Percentiles rank a stretch among this genome's conserved stretches.
phyloP scores from a whole-genome alignment of 345 rosid species.

The Eucalyptus pauciflora region DNA sequence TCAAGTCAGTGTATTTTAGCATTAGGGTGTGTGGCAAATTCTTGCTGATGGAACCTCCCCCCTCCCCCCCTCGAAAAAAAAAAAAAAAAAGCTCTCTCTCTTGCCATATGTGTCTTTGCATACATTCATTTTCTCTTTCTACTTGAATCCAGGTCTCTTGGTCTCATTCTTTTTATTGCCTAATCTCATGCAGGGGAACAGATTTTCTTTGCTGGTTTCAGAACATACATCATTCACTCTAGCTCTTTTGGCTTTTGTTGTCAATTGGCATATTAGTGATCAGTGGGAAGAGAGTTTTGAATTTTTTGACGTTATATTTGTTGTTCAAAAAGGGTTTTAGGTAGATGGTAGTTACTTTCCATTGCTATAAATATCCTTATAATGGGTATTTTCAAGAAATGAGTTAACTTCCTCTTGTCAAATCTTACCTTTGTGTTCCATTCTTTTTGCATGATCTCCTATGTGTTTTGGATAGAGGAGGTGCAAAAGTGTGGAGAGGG shows the following conservation, averaged over 20 bases:
- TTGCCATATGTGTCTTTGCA: background rate
- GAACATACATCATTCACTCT: background rate
- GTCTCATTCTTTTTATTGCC: background rate
- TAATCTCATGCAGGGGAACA: background rate
- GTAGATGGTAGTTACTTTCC: background rate
- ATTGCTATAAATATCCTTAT: background rate
- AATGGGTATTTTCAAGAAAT: background rate
- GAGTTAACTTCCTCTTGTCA: background rate
- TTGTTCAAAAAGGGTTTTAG: background rate
- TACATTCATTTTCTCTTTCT: background rate
- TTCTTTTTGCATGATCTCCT: background rate
- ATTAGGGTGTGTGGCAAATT: background rate
- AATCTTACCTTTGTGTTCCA: background rate
- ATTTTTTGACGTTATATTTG: background rate
- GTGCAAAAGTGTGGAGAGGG: constrained; percentile 32
- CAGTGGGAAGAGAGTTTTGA: background rate
- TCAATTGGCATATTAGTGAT: background rate
- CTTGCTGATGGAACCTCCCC: background rate
- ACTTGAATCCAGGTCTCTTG: background rate
- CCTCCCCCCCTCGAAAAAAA: background rate
- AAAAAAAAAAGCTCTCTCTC: background rate
- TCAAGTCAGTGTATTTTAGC: background rate
- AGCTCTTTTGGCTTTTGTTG: background rate
- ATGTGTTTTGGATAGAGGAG: constrained; percentile 24
- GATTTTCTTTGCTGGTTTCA: background rate